Evolutionary conservation across 768 basidiomycete species (phyloP), one percentile per base, ranked within the genome.

Genomic region (Suillus sp.): DNA sequence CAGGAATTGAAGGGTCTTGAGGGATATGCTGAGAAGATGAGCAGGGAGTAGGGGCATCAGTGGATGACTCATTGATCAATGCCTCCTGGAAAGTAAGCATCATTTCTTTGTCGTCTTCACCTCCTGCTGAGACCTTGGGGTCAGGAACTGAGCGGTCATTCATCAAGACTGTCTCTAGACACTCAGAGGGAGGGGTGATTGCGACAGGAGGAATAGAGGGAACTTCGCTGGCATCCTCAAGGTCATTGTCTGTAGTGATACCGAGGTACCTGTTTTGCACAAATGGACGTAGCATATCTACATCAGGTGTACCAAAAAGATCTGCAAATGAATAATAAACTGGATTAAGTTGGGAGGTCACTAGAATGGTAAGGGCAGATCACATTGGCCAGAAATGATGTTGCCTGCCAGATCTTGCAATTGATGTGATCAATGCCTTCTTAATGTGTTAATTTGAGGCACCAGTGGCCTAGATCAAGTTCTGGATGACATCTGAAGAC

Each of bases 391-490:
- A 18, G 59, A 13, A 8, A 60, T 47, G 2, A 60, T 22, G 9
- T 60, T 8, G 3, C 60, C 60, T 61, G 22, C 60, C 60, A 51
- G 8, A 47, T n/a, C 8, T 61, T 37, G 32, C n/a, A 2, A 14
- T 61, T 59, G 16, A 59, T 45, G 16, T 61, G 60, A 38, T 75
- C 73, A 32, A 72, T 47, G 2, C 72, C 73, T 38, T 53, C 32
- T 3, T 65, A 66, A 35, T 57, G 53, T 0, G n/a, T 51, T 0
- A 71, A 38, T 22, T 66, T 67, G 16, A 66, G 62, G 4, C 69
- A 56, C 0, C 30, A n/a, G 62, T 74, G 72, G 18, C 73, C 73
- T 9, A 18, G 59, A 61, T 73, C 60, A 45, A 74, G 66, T 22
- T 71, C 64, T 14, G 72, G 70, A 61, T 72, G 59, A 2, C 61